These are phyloP conservation scores for Fusarium sp. DNA, from an alignment of 2,329 filamentous ascomycete species.

Conservation along the genomic window DNA sequence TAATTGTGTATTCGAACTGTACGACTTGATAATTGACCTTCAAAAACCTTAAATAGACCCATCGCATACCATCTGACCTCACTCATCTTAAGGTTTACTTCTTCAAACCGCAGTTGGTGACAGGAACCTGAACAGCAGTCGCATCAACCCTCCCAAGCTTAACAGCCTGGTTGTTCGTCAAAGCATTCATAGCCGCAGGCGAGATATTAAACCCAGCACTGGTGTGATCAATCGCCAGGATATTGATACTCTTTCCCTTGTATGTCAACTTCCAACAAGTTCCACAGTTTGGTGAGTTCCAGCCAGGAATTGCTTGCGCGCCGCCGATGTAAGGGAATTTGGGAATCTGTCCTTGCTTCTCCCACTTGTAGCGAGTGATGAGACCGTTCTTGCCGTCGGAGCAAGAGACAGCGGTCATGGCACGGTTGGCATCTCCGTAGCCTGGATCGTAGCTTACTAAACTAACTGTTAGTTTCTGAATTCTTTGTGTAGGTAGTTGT, in stretches of 20 bases:
- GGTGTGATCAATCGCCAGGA: slow-evolving; percentile 67
- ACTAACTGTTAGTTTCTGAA: slow-evolving; percentile 21
- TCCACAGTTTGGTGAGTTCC: slow-evolving; percentile 68
- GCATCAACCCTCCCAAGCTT: slow-evolving; percentile 65
- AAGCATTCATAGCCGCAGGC: slow-evolving; percentile 63
- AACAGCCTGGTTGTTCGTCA: slow-evolving; percentile 63
- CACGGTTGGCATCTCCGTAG: slow-evolving; percentile 70
- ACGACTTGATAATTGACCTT: too few species aligned
- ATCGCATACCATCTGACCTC: too few species aligned
- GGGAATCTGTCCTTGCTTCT: slow-evolving; percentile 62
- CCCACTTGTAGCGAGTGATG: slow-evolving; percentile 69
- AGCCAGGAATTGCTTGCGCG: slow-evolving; percentile 60
- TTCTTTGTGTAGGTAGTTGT: too few species aligned
- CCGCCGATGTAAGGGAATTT: slow-evolving; percentile 68
- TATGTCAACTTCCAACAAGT: slow-evolving; percentile 68
- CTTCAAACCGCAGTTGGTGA: slow-evolving; percentile 53
- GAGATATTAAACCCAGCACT: slow-evolving; percentile 65
- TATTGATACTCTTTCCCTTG: slow-evolving; percentile 61
- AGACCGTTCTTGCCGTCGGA: slow-evolving; percentile 75
- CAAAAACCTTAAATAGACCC: too few species aligned
- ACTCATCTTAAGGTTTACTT: background rate
- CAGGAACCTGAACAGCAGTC: slow-evolving; percentile 55
- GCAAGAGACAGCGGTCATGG: slow-evolving; percentile 70
- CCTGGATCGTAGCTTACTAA: slow-evolving; percentile 75
- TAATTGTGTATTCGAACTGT: too few species aligned